These are phyloP conservation scores for Yarrowia osloensis DNA, from an alignment of 805 yeast species.

Conservation along the genomic window DNA sequence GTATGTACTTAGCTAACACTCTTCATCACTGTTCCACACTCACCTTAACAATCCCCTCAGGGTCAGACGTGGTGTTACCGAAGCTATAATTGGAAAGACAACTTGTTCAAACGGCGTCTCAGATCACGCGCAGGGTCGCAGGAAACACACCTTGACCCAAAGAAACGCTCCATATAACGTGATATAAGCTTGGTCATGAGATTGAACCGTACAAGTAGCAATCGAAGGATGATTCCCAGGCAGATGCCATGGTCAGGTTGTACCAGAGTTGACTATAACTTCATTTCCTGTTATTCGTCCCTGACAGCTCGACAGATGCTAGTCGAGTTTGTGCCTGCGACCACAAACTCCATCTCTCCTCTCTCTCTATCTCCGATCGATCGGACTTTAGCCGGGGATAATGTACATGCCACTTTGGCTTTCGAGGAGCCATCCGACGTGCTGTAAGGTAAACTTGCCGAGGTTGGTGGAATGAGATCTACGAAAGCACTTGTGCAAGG, in stretches of 20 bases:
- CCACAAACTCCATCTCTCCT: too few species aligned
- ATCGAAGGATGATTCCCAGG: too few species aligned
- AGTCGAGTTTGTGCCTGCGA: too few species aligned
- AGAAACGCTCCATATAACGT: neutral
- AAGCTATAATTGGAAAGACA: neutral
- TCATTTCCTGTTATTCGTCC: too few species aligned
- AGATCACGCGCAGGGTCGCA: neutral
- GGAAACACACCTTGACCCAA: neutral
- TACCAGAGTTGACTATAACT: too few species aligned
- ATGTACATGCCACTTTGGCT: neutral
- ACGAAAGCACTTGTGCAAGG: too few species aligned
- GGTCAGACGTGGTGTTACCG: neutral
- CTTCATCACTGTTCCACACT: too few species aligned
- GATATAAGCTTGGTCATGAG: neutral
- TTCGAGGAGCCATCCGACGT: neutral
- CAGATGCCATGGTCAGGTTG: too few species aligned
- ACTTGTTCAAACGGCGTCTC: neutral
- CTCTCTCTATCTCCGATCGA: neutral
- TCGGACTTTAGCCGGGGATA: conserved; percentile 1
- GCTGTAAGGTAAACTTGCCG: neutral
- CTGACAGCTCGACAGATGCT: too few species aligned
- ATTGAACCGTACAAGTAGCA: neutral
- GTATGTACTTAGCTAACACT: too few species aligned
- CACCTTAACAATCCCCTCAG: too few species aligned
- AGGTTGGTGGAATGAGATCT: too few species aligned